phyloP scores from a whole-genome alignment of 2,329 filamentous ascomycete genomes.

The Alternaria panax region DNA sequence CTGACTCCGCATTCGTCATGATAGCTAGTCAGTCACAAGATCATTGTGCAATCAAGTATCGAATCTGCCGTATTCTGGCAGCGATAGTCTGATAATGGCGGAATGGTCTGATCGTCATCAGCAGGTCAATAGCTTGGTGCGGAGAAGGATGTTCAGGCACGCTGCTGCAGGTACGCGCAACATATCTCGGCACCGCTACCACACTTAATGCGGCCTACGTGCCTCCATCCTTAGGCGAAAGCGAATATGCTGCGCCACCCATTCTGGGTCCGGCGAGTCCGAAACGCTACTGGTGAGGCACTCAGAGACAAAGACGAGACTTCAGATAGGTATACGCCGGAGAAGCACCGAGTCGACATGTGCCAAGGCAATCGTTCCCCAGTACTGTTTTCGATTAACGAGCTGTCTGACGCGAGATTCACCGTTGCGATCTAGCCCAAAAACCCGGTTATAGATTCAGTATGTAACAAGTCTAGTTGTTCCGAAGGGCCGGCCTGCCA shows the following conservation, averaged over 20 bases:
- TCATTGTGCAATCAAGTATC: not conserved
- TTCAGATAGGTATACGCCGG: not conserved
- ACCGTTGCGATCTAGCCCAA: not conserved
- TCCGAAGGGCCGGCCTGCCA: not conserved
- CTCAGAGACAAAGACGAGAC: not conserved
- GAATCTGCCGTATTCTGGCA: not conserved
- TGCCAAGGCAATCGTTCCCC: slow-evolving; percentile 15
- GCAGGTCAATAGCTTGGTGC: slow-evolving; percentile 7
- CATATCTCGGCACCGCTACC: slow-evolving; percentile 20
- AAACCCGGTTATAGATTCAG: not conserved
- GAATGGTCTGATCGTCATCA: slow-evolving; percentile 5
- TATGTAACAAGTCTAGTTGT: not conserved
- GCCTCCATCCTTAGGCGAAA: slow-evolving; percentile 18
- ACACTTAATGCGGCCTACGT: slow-evolving; percentile 34
- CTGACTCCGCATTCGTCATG: not conserved
- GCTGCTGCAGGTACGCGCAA: slow-evolving; percentile 47
- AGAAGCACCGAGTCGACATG: slow-evolving; percentile 2
- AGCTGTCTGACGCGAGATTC: not conserved
- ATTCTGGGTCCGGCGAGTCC: slow-evolving; percentile 35
- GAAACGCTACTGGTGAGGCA: slow-evolving; percentile 18
- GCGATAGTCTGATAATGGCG: not conserved
- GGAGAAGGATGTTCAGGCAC: slow-evolving; percentile 16
- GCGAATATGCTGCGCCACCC: slow-evolving; percentile 38
- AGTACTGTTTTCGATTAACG: not conserved
- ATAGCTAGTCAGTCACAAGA: slow-evolving; percentile 3